phyloP scores from a whole-genome alignment of 2,329 filamentous ascomycete species.

The Parastagonospora avenae region DNA sequence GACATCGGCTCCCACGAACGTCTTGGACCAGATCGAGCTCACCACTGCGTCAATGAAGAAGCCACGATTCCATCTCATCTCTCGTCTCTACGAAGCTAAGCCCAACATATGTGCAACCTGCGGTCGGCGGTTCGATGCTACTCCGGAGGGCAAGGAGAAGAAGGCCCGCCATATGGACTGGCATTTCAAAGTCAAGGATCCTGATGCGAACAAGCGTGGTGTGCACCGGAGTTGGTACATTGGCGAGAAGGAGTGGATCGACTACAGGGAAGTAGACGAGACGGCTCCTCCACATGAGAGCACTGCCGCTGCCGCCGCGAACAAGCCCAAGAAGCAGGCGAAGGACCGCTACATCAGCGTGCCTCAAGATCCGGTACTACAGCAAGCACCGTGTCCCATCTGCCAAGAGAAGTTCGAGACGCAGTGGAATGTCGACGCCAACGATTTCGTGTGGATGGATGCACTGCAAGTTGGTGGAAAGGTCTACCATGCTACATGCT shows the following conservation, averaged over 20 bases:
- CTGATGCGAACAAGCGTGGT: conserved; percentile 81
- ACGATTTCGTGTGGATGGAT: conserved; percentile 98
- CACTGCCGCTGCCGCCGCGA: conserved; percentile 40
- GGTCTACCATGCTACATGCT: conserved; percentile 89
- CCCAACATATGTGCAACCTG: conserved; percentile 91
- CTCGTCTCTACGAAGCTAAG: conserved; percentile 76
- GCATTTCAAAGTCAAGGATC: conserved; percentile 95
- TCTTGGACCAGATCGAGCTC: conserved; percentile 61
- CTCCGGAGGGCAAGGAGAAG: conserved; percentile 77
- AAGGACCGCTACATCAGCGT: conserved; percentile 78
- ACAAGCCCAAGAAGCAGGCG: conserved; percentile 57
- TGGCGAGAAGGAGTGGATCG: conserved; percentile 93
- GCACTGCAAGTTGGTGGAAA: conserved; percentile 76
- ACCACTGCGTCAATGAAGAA: conserved; percentile 74
- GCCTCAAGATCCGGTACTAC: conserved; percentile 75
- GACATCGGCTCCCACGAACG: conserved; percentile 43
- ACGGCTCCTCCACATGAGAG: conserved; percentile 44
- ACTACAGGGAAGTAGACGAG: conserved; percentile 79
- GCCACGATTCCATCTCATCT: conserved; percentile 75
- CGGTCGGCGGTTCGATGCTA: conserved; percentile 80
- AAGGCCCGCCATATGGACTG: conserved; percentile 96
- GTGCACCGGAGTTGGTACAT: conserved; percentile 96
- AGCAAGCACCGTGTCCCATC: conserved; percentile 84
- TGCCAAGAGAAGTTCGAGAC: conserved; percentile 95
- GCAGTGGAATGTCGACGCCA: conserved; percentile 87